Conservation (phyloP, 495 filamentous ascomycete species). For the Aspergillus leporis region DNA sequence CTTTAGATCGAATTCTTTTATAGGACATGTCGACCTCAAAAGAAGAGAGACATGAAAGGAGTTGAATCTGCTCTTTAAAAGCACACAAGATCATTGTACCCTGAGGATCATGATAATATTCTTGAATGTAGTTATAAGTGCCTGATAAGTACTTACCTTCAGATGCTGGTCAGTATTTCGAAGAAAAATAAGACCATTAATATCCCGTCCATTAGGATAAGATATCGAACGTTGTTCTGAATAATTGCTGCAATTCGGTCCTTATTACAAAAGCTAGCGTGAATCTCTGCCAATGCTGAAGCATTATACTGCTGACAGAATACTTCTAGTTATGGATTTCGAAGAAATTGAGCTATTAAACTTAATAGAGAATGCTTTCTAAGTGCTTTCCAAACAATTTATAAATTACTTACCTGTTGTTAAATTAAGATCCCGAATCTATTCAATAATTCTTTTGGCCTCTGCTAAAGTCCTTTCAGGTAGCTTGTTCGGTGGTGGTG, state of each 20-base stretch:
- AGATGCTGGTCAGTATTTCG: not conserved
- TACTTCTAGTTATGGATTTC: slow-evolving; percentile 8
- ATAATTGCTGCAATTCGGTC: slow-evolving; percentile 14
- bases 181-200: slow-evolving; percentile 11
- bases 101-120: slow-evolving; percentile 10
- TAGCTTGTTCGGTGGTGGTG: no score
- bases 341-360: slow-evolving; percentile 14
- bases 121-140: slow-evolving; percentile 17
- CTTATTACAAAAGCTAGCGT: slow-evolving; percentile 14
- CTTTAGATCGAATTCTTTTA: slow-evolving; percentile 9
- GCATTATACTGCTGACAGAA: slow-evolving; percentile 14
- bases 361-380: no score
- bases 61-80: slow-evolving; percentile 10
- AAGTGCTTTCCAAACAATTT: not conserved
- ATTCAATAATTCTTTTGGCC: no score
- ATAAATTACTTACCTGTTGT: slow-evolving; percentile 12
- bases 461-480: no score
- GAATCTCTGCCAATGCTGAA: slow-evolving; percentile 11
- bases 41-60: slow-evolving; percentile 1
- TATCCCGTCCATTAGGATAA: slow-evolving; percentile 11
- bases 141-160: slow-evolving; percentile 14
- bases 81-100: slow-evolving; percentile 13
- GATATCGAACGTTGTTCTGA: slow-evolving; percentile 11
- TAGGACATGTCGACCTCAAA: slow-evolving; percentile 17
- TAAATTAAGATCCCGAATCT: slow-evolving; percentile 1